phyloP scores from a whole-genome alignment of 768 basidiomycete species.

The Boletus bicolor region DNA sequence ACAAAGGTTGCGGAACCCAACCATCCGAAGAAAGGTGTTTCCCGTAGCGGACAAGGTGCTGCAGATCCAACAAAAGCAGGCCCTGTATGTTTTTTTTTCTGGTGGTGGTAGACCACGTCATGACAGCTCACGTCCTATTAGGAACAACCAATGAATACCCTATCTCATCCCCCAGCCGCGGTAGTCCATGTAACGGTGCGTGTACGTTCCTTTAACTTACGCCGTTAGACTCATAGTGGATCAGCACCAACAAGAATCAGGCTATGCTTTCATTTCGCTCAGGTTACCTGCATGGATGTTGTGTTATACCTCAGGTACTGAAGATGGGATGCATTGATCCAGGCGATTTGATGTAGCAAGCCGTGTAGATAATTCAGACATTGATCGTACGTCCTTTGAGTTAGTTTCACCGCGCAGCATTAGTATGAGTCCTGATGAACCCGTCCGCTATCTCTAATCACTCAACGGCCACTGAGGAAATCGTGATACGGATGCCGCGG shows the following conservation, averaged over 20 bases:
- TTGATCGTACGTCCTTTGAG: background rate
- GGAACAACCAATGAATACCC: too few species aligned
- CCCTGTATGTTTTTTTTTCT: background rate
- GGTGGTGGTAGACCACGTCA: too few species aligned
- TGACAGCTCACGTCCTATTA: too few species aligned
- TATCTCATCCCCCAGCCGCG: too few species aligned
- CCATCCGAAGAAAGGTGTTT: background rate
- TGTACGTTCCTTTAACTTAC: too few species aligned
- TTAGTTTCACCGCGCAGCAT: too few species aligned
- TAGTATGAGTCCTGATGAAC: too few species aligned
- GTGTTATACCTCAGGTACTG: background rate
- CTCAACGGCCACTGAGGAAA: too few species aligned
- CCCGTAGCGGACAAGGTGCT: background rate
- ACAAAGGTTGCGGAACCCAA: background rate
- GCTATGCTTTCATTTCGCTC: background rate
- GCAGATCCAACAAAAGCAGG: too few species aligned
- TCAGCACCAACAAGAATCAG: background rate
- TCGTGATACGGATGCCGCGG: too few species aligned
- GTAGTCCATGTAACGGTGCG: too few species aligned
- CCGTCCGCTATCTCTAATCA: too few species aligned
- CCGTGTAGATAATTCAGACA: accelerated
- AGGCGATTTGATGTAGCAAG: background rate
- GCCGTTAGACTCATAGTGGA: background rate
- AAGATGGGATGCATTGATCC: background rate
- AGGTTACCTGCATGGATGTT: background rate